Conservation (phyloP, 768 basidiomycete species). For the Mycena alexandri region DNA sequence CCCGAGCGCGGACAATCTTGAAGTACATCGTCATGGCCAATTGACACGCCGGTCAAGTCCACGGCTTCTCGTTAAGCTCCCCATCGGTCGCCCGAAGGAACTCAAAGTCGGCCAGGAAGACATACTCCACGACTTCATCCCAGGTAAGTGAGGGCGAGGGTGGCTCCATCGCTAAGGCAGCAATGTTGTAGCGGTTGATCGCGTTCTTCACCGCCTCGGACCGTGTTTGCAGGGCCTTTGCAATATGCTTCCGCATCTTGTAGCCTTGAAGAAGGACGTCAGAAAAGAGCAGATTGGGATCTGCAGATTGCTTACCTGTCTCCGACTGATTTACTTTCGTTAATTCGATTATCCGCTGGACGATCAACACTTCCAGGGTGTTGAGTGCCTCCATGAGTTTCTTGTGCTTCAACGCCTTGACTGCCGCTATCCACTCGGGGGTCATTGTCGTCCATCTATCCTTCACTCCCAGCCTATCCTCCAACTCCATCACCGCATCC, state of each 20-base stretch:
- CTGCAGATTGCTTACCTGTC: neutral
- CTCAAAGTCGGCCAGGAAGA: constrained; percentile 34
- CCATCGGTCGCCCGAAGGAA: constrained; percentile 24
- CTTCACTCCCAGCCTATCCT: no score
- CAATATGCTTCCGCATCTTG: constrained; percentile 37
- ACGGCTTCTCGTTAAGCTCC: constrained; percentile 23
- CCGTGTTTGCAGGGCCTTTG: constrained; percentile 32
- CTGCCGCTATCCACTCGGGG: neutral
- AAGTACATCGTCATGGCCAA: constrained; percentile 28
- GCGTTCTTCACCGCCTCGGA: constrained; percentile 38
- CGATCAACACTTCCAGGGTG: constrained; percentile 34
- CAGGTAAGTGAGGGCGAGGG: constrained; percentile 25
- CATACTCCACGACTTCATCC: constrained; percentile 35
- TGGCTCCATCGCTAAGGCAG: constrained; percentile 19
- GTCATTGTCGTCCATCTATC: neutral
- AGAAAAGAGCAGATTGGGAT: no score
- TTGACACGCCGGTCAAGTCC: constrained; percentile 33
- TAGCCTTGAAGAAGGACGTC: constrained; percentile 26
- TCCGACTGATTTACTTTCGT: constrained; percentile 35
- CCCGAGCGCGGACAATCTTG: constrained; percentile 35
- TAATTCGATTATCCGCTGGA: constrained; percentile 40
- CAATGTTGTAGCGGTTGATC: constrained; percentile 33
- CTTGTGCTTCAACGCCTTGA: constrained; percentile 4
- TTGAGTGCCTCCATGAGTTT: constrained; percentile 18
- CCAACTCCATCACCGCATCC: no score